These are phyloP conservation scores for Liriodendron chinense DNA, from an alignment of 164 flowering plant species.

Conservation along the genomic window DNA sequence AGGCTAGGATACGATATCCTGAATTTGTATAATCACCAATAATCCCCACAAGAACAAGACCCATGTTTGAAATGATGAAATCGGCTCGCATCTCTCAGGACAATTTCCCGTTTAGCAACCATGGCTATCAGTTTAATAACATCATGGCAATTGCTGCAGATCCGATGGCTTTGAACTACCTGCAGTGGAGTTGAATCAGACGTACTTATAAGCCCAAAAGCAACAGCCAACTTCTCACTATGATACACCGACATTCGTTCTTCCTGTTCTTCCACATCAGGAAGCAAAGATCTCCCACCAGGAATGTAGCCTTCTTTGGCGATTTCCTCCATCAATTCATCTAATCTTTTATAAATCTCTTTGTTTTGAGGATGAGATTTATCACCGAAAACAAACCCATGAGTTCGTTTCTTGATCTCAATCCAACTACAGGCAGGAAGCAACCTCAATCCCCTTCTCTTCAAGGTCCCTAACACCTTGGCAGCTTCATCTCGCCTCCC, in stretches of 20 bases:
- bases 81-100: slow-evolving; percentile 69
- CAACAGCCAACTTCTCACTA: slow-evolving; percentile 76
- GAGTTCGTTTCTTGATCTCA: slow-evolving; percentile 53
- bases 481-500: slow-evolving; percentile 67
- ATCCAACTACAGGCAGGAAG: slow-evolving; percentile 75
- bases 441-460: slow-evolving; percentile 63
- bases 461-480: slow-evolving; percentile 47
- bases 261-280: slow-evolving; percentile 80
- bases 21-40: slow-evolving; percentile 50
- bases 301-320: slow-evolving; percentile 52
- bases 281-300: slow-evolving; percentile 45
- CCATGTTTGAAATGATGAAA: slow-evolving; percentile 74
- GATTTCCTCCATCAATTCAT: slow-evolving; percentile 52
- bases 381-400: slow-evolving; percentile 60
- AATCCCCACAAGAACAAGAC: slow-evolving; percentile 67
- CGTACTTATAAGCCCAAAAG: slow-evolving; percentile 66
- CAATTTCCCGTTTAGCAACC: slow-evolving; percentile 53
- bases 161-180: slow-evolving; percentile 70
- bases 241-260: slow-evolving; percentile 38
- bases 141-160: slow-evolving; percentile 69
- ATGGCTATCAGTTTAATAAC: slow-evolving; percentile 55
- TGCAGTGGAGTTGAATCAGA: slow-evolving; percentile 49
- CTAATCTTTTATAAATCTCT: slow-evolving; percentile 51
- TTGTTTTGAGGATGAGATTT: slow-evolving; percentile 41
- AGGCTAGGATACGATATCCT: no score